Conservation (phyloP, 2,329 filamentous ascomycete genomes). For the Diatrype stigma region DNA sequence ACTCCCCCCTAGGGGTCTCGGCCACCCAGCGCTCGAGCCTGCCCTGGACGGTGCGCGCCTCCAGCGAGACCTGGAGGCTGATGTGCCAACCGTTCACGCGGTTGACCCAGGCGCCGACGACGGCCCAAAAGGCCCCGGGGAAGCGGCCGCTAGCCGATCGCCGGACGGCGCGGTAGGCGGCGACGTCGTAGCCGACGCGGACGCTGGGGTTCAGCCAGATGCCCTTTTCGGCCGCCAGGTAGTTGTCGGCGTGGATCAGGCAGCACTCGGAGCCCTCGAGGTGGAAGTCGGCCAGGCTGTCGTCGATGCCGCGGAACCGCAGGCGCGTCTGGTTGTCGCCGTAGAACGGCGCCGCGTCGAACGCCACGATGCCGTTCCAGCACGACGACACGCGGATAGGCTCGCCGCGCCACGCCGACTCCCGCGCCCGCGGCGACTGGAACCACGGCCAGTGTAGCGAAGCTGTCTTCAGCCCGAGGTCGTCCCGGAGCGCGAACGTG, state of each 20-base stretch:
- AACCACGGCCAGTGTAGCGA: constrained; percentile 59
- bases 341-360: constrained; percentile 44
- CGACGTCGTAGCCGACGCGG: constrained; percentile 45
- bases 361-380: constrained; percentile 61
- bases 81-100: constrained; percentile 26
- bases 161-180: constrained; percentile 33
- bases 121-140: constrained; percentile 40
- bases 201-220: constrained; percentile 54
- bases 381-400: constrained; percentile 60
- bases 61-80: constrained; percentile 32
- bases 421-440: constrained; percentile 33
- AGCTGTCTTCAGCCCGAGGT: constrained; percentile 45
- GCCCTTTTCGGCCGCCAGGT: constrained; percentile 37
- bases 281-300: constrained; percentile 48
- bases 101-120: constrained; percentile 36
- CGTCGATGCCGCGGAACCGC: constrained; percentile 58
- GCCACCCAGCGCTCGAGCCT: constrained; percentile 39
- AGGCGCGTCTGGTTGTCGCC: constrained; percentile 34
- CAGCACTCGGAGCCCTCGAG: constrained; percentile 62
- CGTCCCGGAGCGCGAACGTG: constrained; percentile 57
- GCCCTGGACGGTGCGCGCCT: constrained; percentile 33
- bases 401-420: constrained; percentile 43
- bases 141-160: constrained; percentile 25
- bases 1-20: constrained; percentile 27
- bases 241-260: constrained; percentile 56